Evolutionary conservation across 805 yeast genomes (phyloP).

Genomic region (Lipomyces oligophaga): DNA sequence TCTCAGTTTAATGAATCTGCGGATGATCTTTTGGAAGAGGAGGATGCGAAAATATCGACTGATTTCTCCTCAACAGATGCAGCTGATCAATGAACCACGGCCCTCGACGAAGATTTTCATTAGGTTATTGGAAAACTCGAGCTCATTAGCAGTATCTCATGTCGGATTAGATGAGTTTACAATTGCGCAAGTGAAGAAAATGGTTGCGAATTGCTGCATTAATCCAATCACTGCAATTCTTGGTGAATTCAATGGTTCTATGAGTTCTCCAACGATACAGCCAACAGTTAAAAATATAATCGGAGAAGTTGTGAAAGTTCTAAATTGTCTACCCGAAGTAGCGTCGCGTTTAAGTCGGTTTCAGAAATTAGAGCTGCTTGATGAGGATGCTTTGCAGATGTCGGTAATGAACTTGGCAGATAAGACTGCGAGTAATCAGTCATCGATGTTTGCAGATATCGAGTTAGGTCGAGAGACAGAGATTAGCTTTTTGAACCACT

Average conservation of each 20-base stretch:
- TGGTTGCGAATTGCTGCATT: conserved; percentile 75
- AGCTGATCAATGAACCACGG: neutral
- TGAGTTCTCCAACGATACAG: conserved; percentile 39
- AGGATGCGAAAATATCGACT: neutral
- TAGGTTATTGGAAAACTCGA: conserved; percentile 6
- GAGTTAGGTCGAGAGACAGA: conserved; percentile 57
- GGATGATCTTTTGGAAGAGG: neutral
- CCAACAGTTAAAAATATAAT: conserved; percentile 5
- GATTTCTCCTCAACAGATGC: neutral
- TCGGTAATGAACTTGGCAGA: conserved; percentile 43
- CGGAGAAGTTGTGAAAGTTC: conserved; percentile 40
- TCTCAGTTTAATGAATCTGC: too few species aligned
- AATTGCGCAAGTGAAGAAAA: conserved; percentile 66
- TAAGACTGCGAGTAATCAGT: conserved; percentile 54
- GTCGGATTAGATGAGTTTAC: conserved; percentile 46
- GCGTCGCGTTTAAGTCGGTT: conserved; percentile 5
- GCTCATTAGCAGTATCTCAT: conserved; percentile 17
- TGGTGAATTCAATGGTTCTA: conserved; percentile 74
- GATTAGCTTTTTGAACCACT: conserved; percentile 80
- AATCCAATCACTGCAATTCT: conserved; percentile 78
- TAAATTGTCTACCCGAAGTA: conserved; percentile 7
- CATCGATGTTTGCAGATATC: conserved; percentile 72
- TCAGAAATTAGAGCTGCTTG: conserved; percentile 11
- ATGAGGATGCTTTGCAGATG: conserved; percentile 38
- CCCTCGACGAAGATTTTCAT: neutral